A percentile compares a stretch with the other conserved stretches of the same genome.
Evolutionary conservation across 345 rosid genomes (phyloP).

Genomic region (Salix arbutifolia): DNA sequence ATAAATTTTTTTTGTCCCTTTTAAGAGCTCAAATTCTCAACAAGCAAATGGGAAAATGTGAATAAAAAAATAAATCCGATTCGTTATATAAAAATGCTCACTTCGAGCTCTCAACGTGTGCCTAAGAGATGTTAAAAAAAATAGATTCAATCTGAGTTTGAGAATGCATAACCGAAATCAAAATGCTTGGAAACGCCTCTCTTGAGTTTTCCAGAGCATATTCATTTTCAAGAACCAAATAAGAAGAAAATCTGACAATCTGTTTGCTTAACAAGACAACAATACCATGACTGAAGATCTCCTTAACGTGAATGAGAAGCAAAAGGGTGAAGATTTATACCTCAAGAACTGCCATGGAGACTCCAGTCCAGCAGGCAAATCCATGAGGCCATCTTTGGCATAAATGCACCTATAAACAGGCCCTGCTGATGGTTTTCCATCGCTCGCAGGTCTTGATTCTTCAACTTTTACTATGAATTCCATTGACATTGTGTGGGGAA

Average conservation of each 20-base stretch:
- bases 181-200: not conserved
- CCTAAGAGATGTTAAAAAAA: not conserved
- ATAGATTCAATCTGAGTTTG: not conserved
- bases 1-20: not conserved
- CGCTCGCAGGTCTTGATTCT: slow-evolving; percentile 52
- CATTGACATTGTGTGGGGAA: slow-evolving; percentile 21
- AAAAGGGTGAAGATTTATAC: slow-evolving; percentile 22
- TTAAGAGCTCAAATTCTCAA: not conserved
- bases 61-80: not conserved
- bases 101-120: not conserved
- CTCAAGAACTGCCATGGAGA: slow-evolving; percentile 94
- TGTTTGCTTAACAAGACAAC: not conserved
- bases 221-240: not conserved
- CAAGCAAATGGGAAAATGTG: not conserved
- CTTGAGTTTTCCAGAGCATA: not conserved
- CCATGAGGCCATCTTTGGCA: slow-evolving; percentile 72
- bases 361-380: slow-evolving; percentile 44
- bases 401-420: slow-evolving; percentile 81
- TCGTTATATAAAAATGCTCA: not conserved
- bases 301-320: not conserved
- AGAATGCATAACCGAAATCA: not conserved
- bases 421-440: slow-evolving; percentile 56
- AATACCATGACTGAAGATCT: not conserved
- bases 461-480: slow-evolving; percentile 65
- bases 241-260: not conserved